Conservation (phyloP, 2,329 filamentous ascomycete species). For the Aaosphaeria pasadenensis region DNA sequence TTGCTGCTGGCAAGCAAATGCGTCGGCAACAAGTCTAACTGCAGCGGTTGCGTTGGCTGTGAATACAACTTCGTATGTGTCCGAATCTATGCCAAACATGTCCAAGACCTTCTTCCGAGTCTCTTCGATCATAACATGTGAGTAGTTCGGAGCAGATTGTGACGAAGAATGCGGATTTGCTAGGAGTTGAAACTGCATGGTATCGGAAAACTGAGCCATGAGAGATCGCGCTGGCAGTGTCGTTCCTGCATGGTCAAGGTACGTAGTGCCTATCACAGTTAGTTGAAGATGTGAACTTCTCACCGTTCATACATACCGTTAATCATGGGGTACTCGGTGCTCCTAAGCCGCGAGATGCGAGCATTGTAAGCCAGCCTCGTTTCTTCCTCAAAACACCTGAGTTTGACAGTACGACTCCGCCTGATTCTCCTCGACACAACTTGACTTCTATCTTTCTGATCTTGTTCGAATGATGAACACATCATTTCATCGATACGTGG, state of each 20-base stretch:
- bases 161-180: constrained; percentile 68
- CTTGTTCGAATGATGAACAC: too few species aligned
- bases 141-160: constrained; percentile 56
- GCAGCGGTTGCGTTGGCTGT: constrained; percentile 91
- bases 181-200: constrained; percentile 58
- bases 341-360: constrained; percentile 18
- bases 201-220: constrained; percentile 53
- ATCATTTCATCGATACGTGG: too few species aligned
- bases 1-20: constrained; percentile 58
- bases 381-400: too few species aligned
- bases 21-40: constrained; percentile 80
- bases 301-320: constrained; percentile 3
- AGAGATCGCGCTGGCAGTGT: constrained; percentile 51
- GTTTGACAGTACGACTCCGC: too few species aligned
- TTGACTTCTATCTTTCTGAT: too few species aligned
- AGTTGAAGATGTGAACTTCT: neutral
- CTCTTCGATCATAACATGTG: constrained; percentile 56
- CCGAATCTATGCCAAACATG: constrained; percentile 78
- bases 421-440: too few species aligned
- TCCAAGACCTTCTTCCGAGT: constrained; percentile 47
- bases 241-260: constrained; percentile 57
- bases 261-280: constrained; percentile 30
- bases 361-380: constrained; percentile 14
- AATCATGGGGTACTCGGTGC: constrained; percentile 10
- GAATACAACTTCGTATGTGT: constrained; percentile 82